Conservation (phyloP, 495 filamentous ascomycete genomes). For the Hypoxylon rickii region DNA sequence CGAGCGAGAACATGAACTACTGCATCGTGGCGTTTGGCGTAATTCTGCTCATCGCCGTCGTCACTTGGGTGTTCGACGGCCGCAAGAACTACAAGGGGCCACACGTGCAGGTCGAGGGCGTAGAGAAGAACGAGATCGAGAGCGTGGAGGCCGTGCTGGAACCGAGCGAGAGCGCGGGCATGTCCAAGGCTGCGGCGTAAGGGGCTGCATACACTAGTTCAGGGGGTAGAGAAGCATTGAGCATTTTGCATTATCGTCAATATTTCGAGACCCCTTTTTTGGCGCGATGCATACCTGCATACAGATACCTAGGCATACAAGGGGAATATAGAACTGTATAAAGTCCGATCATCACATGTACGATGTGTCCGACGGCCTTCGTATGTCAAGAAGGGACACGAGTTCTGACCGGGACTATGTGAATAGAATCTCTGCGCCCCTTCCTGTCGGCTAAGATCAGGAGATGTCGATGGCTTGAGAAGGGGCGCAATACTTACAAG, state of each 20-base stretch:
- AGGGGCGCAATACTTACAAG: no score
- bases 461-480: no score
- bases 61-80: slow-evolving; percentile 76
- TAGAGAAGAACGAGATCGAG: slow-evolving; percentile 42
- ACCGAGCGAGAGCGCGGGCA: not conserved
- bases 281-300: no score
- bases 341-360: not conserved
- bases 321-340: not conserved
- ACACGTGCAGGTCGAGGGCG: slow-evolving; percentile 52
- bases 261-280: no score
- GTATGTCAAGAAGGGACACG: no score
- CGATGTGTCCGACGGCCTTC: no score
- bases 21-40: slow-evolving; percentile 72
- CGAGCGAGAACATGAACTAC: slow-evolving; percentile 76
- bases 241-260: no score
- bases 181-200: not conserved
- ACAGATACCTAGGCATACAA: no score
- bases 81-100: slow-evolving; percentile 73
- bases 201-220: not conserved
- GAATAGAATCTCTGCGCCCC: no score
- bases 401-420: no score
- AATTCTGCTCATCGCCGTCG: slow-evolving; percentile 64
- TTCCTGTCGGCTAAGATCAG: no score
- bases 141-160: slow-evolving; percentile 29
- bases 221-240: not conserved